phyloP scores from a whole-genome alignment of 768 basidiomycete genomes.

The Imleria badia region DNA sequence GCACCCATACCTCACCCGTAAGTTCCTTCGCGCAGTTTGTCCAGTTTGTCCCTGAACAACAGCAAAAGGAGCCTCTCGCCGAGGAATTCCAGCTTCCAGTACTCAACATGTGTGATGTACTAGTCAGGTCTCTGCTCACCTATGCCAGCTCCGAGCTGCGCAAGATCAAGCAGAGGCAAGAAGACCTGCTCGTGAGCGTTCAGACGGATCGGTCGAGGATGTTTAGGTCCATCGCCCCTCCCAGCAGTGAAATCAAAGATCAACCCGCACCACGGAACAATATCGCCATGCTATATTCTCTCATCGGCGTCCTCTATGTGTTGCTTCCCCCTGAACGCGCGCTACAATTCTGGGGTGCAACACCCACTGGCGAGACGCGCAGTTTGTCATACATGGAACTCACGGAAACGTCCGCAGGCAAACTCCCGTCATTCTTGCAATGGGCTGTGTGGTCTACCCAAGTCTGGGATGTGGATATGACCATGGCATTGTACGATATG shows the following conservation, averaged over 20 bases:
- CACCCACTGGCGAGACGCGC: slow-evolving; percentile 43
- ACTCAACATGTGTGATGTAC: slow-evolving; percentile 64
- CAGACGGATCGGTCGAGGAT: slow-evolving; percentile 61
- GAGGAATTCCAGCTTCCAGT: slow-evolving; percentile 53
- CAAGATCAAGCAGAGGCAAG: slow-evolving; percentile 87
- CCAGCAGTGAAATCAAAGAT: slow-evolving; percentile 39
- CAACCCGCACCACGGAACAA: slow-evolving; percentile 70
- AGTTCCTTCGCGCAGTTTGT: slow-evolving; percentile 41
- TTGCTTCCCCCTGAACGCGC: slow-evolving; percentile 72
- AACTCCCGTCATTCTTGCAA: slow-evolving; percentile 75
- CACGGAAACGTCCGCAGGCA: slow-evolving; percentile 59
- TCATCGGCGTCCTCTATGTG: slow-evolving; percentile 80
- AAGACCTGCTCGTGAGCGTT: slow-evolving; percentile 73
- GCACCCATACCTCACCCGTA: slow-evolving; percentile 29
- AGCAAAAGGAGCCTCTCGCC: slow-evolving; percentile 37
- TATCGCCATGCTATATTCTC: slow-evolving; percentile 80
- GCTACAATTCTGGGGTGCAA: slow-evolving; percentile 83
- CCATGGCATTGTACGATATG: slow-evolving; percentile 87
- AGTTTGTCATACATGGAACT: slow-evolving; percentile 55
- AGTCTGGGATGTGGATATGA: slow-evolving; percentile 66
- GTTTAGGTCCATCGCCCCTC: slow-evolving; percentile 45
- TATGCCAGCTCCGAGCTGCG: slow-evolving; percentile 79
- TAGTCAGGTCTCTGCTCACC: slow-evolving; percentile 68
- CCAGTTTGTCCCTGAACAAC: slow-evolving; percentile 35
- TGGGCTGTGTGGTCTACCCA: slow-evolving; percentile 91